These are phyloP conservation scores for Leucosporidium scottii DNA, from an alignment of 768 basidiomycete genomes.

Conservation along the genomic window DNA sequence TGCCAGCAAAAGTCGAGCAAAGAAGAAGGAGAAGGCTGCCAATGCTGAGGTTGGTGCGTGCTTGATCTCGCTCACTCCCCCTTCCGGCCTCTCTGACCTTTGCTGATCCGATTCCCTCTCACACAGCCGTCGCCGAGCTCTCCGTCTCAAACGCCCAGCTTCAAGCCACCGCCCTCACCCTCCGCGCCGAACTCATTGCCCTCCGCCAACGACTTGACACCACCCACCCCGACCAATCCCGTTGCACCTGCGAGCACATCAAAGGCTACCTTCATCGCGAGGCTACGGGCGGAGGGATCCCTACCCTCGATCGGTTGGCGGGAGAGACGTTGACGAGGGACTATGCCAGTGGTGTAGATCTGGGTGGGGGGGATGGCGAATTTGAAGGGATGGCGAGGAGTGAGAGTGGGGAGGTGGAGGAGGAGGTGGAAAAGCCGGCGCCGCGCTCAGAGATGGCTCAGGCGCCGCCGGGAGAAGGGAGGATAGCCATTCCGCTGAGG, in stretches of 20 bases:
- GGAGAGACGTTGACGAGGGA: conserved; percentile 24
- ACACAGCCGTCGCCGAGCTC: conserved; percentile 19
- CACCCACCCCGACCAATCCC: neutral
- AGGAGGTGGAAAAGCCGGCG: too few species aligned
- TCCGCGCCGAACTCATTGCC: conserved; percentile 23
- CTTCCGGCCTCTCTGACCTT: too few species aligned
- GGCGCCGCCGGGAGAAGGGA: too few species aligned
- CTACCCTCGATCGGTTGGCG: conserved; percentile 24
- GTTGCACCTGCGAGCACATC: conserved; percentile 29
- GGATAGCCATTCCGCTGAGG: too few species aligned
- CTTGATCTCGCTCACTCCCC: neutral
- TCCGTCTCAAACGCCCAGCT: conserved; percentile 23
- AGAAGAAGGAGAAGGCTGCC: conserved; percentile 35
- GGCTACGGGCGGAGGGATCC: conserved; percentile 22
- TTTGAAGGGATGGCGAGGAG: too few species aligned
- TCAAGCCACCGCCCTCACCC: conserved; percentile 20
- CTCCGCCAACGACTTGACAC: conserved; percentile 22
- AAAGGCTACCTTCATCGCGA: conserved; percentile 28
- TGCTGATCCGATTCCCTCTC: too few species aligned
- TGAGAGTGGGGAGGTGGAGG: too few species aligned
- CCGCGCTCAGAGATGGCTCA: too few species aligned
- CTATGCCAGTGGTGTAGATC: conserved; percentile 10
- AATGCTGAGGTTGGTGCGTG: conserved; percentile 22
- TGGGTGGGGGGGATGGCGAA: conserved; percentile 11
- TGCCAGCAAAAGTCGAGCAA: conserved; percentile 34